Base-by-base conservation (phyloP, 2,329 filamentous ascomycete species). In the Elsinoe arachidis region DNA sequence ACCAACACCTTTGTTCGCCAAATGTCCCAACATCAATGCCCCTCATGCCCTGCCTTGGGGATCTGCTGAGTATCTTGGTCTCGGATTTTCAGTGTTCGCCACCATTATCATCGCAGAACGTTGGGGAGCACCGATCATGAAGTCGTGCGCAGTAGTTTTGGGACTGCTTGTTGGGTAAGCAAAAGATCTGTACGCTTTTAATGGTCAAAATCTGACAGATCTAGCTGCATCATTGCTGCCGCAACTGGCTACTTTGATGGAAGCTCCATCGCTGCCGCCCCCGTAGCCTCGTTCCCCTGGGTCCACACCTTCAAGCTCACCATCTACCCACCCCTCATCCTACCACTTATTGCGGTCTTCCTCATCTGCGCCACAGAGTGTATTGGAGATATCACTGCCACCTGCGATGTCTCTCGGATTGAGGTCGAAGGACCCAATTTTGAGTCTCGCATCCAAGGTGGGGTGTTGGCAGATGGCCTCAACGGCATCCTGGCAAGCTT, bases 101-200 rank as follows among this genome's bases (percentile, higher is more conserved):
- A 87, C 85, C 26, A 92, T 93, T 66, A 85, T 93, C 60, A 68
- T 92, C 11, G 88, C 86, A 68, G 88, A 93, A 70, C 81, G 87
- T 10, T 90, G 91, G 64, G 89, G 89, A 1, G 80, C 87, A 0
- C 88, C 89, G 0, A 86, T 93, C 62, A 91, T 93, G 86, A 91
- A 91, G 68, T 88, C 84, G 2, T 86, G 83, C 6, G 84, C 85
- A 12, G 87, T 92, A 33, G 82, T 91, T 41, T 77, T 90, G 57
- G 88, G 88, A 12, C 77, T 90, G 5, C 77, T 89, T 0, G 76
- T 84, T 1, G 87, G 59, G 49, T 53, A 35, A 53, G 49, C 19
- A 12, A 15, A 52, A 12, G 2, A 21, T 35, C 7, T 21, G 26
- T n/a, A 34, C 21, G 21, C 14, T 33, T 5, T 19, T 23, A 51